phyloP scores from a whole-genome alignment of 768 basidiomycete species.

The Lanmaoa rubissima region DNA sequence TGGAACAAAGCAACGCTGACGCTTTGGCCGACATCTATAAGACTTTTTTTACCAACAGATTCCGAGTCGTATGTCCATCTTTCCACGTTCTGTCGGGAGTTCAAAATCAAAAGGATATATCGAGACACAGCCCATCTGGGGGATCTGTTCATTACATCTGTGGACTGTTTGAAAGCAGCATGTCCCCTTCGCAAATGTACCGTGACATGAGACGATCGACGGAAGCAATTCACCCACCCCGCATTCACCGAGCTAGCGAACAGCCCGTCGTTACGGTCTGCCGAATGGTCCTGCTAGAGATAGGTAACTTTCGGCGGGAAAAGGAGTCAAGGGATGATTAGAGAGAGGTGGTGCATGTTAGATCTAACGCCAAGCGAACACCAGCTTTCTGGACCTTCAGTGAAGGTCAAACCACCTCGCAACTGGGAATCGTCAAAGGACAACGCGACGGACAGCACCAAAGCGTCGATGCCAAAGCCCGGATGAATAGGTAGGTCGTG shows the following conservation, averaged over 20 bases:
- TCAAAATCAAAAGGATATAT: neutral
- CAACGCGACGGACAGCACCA: neutral
- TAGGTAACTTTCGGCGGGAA: neutral
- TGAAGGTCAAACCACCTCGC: neutral
- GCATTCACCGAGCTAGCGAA: neutral
- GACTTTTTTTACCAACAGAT: neutral
- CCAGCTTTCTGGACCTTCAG: neutral
- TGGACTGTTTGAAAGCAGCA: neutral
- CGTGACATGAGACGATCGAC: neutral
- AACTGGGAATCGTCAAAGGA: neutral
- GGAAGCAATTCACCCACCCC: neutral
- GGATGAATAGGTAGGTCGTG: neutral
- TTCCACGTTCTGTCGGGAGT: neutral
- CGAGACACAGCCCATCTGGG: neutral
- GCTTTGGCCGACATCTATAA: neutral
- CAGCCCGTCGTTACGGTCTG: neutral
- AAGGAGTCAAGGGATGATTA: neutral
- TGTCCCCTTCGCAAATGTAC: no score
- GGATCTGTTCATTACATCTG: neutral
- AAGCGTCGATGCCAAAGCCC: neutral
- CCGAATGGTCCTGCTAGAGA: no score
- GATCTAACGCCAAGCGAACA: neutral
- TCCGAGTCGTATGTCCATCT: neutral
- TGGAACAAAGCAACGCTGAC: slow-evolving; percentile 1
- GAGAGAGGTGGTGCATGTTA: neutral